A percentile compares a stretch with the other conserved stretches of the same genome.
Evolutionary conservation across 768 basidiomycete species (phyloP).

Genomic region (Xerocomellus chrysenteron): DNA sequence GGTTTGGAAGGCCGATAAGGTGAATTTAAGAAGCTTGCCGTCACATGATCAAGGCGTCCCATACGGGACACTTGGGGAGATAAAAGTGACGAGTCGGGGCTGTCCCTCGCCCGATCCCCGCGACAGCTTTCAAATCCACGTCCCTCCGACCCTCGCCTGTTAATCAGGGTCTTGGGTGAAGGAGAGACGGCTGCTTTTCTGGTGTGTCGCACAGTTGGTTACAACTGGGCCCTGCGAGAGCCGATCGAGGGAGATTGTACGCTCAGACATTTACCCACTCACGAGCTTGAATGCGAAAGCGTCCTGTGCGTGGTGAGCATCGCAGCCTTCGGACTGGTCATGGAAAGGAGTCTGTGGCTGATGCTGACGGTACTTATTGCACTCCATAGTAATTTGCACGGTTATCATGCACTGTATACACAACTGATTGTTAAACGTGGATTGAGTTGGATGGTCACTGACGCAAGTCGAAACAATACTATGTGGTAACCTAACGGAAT

Average conservation of each 20-base stretch:
- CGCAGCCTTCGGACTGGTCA: constrained; percentile 55
- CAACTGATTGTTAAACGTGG: no score
- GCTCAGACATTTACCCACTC: constrained; percentile 82
- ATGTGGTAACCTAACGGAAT: neutral
- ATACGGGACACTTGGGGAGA: constrained; percentile 16
- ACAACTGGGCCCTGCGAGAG: constrained; percentile 59
- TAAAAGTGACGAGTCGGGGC: neutral
- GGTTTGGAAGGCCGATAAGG: no score
- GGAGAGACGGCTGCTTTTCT: constrained; percentile 47
- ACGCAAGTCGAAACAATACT: neutral
- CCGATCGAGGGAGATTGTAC: constrained; percentile 58
- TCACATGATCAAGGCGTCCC: constrained; percentile 15
- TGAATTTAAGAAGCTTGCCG: neutral
- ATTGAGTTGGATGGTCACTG: no score
- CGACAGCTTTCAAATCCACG: constrained; percentile 49
- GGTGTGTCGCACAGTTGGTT: constrained; percentile 60
- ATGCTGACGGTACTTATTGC: no score
- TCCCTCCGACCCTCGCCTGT: constrained; percentile 12
- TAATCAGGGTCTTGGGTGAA: constrained; percentile 41
- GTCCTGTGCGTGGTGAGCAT: constrained; percentile 59
- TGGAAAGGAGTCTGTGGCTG: no score
- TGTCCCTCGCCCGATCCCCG: constrained; percentile 44
- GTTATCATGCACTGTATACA: no score
- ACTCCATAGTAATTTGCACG: no score
- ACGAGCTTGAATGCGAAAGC: constrained; percentile 36